Evolutionary conservation across 208 protist genomes (phyloP), one percentile per base, ranked within the genome.

Genomic region (Naegleria fowleri): DNA sequence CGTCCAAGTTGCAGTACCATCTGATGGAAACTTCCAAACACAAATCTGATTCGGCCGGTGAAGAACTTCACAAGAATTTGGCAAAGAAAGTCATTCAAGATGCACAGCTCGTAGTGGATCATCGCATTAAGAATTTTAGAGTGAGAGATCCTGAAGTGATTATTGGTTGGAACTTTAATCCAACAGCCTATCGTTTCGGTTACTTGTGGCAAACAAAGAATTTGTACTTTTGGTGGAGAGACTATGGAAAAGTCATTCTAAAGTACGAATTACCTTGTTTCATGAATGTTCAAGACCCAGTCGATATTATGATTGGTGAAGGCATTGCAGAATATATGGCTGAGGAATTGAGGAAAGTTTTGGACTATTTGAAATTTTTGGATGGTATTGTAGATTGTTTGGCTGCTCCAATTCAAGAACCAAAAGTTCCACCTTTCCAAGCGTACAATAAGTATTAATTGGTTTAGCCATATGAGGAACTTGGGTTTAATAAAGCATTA

Each of bases 171-270:
- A 76, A 29, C 39, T 5, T 15, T 25, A 91, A 91, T 83, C 90
- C 90, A 76, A 91, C 90, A 76, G 29, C 6, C n/a, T 91, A 91
- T 79, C 3, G 0, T 48, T 88, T 76, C 41, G 36, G n/a, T 29
- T 91, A 91, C 48, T 43, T 91, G 11, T 91, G 90, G 90, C 86
- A 19, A 11, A 33, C 58, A 0, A 59, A 91, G 33, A 88, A 15
- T n/a, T 33, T 91, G 5, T 48, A 84, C 29, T 91, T 39, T 51
- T 88, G 43, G 48, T 91, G 90, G 90, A 91, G 90, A 83, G 90
- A 91, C 29, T 86, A 83, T 39, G 29, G 40, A 7, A 79, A 51
- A 2, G 36, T 11, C 22, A 76, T n/a, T 38, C 19, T 90, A 0
- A 43, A 83, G 39, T 16, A 19, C 16, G 4, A 39, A 29, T 48